phyloP scores from a whole-genome alignment of 306 rosid genomes.

The Fragaria nilgerrensis region DNA sequence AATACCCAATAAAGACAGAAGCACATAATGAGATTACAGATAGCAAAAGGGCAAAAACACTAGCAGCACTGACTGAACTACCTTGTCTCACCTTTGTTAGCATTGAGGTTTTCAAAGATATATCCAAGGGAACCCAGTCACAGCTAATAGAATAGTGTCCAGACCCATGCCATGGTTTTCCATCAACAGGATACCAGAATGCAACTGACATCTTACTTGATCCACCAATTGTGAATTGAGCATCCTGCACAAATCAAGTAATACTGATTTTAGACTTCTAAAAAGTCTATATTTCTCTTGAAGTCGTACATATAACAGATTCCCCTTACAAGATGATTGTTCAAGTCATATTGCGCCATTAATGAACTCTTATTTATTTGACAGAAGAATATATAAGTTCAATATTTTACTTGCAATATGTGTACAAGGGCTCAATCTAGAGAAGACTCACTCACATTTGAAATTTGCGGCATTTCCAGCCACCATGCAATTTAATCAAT shows the following conservation, averaged over 20 bases:
- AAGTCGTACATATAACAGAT: background rate
- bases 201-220: slow-evolving; percentile 85
- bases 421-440: background rate
- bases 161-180: slow-evolving; percentile 84
- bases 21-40: slow-evolving; percentile 87
- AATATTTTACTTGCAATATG: background rate
- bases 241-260: slow-evolving; percentile 70
- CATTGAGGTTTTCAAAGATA: slow-evolving; percentile 47
- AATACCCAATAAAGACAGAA: slow-evolving; percentile 68
- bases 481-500: background rate
- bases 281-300: background rate
- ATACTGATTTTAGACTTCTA: background rate
- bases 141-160: slow-evolving; percentile 85
- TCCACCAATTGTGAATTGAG: slow-evolving; percentile 75
- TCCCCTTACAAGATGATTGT: background rate
- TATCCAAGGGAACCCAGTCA: slow-evolving; percentile 83
- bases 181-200: slow-evolving; percentile 88
- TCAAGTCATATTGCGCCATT: background rate
- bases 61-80: slow-evolving; percentile 58
- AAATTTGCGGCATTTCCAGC: background rate
- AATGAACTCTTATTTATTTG: background rate
- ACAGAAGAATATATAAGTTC: background rate
- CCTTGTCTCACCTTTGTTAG: slow-evolving; percentile 25
- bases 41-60: slow-evolving; percentile 71
- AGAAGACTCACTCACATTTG: background rate